Evolutionary conservation across 768 basidiomycete genomes (phyloP).

Genomic region (Trametes coccinea): DNA sequence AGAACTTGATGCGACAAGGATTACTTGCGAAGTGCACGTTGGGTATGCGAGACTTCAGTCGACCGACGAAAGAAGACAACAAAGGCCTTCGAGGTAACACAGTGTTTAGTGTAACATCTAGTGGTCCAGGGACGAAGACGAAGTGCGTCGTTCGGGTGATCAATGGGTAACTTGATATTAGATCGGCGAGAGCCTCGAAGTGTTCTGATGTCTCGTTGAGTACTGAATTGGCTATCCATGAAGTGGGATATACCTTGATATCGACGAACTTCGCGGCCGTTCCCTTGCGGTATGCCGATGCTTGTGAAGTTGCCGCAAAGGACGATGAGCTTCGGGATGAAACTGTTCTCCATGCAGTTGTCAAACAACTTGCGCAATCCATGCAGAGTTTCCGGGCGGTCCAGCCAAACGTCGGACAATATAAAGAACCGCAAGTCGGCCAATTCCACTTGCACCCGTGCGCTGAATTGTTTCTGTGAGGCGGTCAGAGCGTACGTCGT

Average conservation of each 20-base stretch:
- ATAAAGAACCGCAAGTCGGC: conserved; percentile 86
- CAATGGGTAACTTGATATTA: conserved; percentile 78
- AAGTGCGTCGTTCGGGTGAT: conserved; percentile 84
- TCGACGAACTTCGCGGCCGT: conserved; percentile 70
- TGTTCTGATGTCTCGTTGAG: conserved; percentile 54
- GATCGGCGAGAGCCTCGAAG: conserved; percentile 83
- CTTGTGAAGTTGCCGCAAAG: conserved; percentile 96
- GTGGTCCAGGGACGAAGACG: conserved; percentile 91
- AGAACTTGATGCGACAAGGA: conserved; percentile 93
- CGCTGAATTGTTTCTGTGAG: conserved; percentile 57
- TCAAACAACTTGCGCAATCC: conserved; percentile 87
- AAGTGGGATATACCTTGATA: conserved; percentile 68
- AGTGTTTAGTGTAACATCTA: conserved; percentile 82
- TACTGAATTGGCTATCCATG: too few relatives aligned
- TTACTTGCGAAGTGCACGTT: conserved; percentile 84
- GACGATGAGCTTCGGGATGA: conserved; percentile 86
- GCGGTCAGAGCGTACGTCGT: background rate
- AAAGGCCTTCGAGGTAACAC: conserved; percentile 82
- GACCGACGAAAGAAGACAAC: conserved; percentile 69
- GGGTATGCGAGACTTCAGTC: conserved; percentile 71
- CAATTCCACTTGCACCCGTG: conserved; percentile 66
- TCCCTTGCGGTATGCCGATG: conserved; percentile 76
- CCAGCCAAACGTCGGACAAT: conserved; percentile 95
- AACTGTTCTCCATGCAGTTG: conserved; percentile 82
- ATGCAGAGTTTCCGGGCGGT: conserved; percentile 77